These are phyloP conservation scores for Amylocarpus encephaloides DNA, from an alignment of 2,329 filamentous ascomycete species.

Conservation along the genomic window DNA sequence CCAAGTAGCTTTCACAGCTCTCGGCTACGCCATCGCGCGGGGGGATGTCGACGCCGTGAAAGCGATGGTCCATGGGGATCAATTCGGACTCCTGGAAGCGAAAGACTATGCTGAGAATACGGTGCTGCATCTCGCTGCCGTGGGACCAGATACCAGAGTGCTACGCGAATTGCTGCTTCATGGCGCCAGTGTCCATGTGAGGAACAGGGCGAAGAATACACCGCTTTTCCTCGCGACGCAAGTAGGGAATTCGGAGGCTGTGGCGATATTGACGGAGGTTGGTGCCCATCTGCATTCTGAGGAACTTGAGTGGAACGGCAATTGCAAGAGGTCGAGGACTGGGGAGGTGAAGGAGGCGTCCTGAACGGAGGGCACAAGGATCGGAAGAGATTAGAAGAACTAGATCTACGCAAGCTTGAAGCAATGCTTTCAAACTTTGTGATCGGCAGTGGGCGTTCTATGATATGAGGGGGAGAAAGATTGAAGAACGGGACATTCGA, in stretches of 20 bases:
- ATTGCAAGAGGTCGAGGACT: conserved; percentile 2
- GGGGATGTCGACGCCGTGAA: conserved; percentile 44
- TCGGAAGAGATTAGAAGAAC: not conserved
- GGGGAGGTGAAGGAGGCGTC: not conserved
- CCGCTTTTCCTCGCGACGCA: conserved; percentile 58
- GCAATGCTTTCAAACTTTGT: no score
- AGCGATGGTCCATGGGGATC: conserved; percentile 26
- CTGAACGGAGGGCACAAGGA: not conserved
- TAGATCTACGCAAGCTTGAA: not conserved
- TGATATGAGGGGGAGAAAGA: no score
- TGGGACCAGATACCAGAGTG: conserved; percentile 44
- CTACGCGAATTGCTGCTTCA: conserved; percentile 51
- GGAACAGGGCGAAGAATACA: conserved; percentile 60
- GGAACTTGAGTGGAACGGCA: conserved; percentile 32
- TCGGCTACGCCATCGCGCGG: conserved; percentile 57
- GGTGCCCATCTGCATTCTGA: conserved; percentile 55
- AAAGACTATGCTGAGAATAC: conserved; percentile 36
- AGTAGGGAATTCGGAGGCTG: conserved; percentile 47
- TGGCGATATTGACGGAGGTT: conserved; percentile 48
- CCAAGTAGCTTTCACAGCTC: conserved; percentile 49
- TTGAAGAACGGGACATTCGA: no score
- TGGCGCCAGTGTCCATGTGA: conserved; percentile 60
- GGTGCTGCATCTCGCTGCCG: conserved; percentile 35
- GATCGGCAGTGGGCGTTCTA: no score
- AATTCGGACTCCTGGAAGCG: conserved; percentile 29